phyloP scores from a whole-genome alignment of 441 rosid species.

The Eruca vesicaria region DNA sequence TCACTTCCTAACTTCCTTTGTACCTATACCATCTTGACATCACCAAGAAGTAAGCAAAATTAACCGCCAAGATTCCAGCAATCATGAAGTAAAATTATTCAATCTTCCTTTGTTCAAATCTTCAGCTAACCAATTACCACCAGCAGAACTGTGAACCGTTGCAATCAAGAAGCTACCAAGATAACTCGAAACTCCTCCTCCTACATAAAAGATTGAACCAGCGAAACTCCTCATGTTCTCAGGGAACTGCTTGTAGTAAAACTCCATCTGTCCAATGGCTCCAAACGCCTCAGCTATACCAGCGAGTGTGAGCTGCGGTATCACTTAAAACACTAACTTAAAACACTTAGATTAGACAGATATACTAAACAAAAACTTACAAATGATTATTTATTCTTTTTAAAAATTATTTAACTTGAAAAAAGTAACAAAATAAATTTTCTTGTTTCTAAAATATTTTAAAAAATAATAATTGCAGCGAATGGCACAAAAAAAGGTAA shows the following conservation, averaged over 20 bases:
- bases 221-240: constrained; percentile 88
- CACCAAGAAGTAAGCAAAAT: constrained; percentile 55
- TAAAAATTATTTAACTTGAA: too few relatives aligned
- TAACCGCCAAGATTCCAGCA: constrained; percentile 53
- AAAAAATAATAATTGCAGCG: too few relatives aligned
- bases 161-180: constrained; percentile 57
- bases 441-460: too few relatives aligned
- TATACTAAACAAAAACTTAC: too few relatives aligned
- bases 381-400: too few relatives aligned
- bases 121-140: too few relatives aligned
- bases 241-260: constrained; percentile 82
- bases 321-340: too few relatives aligned
- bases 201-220: constrained; percentile 63
- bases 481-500: too few relatives aligned
- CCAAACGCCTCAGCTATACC: constrained; percentile 68
- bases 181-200: constrained; percentile 58
- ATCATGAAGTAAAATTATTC: constrained; percentile 62
- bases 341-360: too few relatives aligned
- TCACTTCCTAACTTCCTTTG: constrained; percentile 36
- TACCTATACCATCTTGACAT: constrained; percentile 37
- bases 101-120: neutral
- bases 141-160: constrained; percentile 41
- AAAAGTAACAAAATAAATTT: too few relatives aligned
- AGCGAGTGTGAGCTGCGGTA: constrained; percentile 26
- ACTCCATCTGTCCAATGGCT: constrained; percentile 59